Base-by-base conservation (phyloP, 345 rosid genomes). In the Aurinia saxatilis region DNA sequence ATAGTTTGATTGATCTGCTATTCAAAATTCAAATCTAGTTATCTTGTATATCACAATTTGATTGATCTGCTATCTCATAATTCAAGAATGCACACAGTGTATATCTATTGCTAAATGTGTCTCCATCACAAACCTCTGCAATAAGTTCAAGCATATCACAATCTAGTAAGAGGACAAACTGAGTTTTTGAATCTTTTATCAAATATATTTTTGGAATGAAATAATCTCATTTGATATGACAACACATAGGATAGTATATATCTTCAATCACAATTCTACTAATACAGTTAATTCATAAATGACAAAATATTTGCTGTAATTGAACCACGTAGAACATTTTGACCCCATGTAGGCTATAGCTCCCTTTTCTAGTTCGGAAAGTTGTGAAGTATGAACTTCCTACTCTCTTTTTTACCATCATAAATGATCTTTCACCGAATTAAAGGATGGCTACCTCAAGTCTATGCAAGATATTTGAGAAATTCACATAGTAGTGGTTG, bases 201-300 rank as follows among this genome's bases (percentile, higher is more conserved):
- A 44, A 27, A 61, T 68, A 50, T 60, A 50, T 35, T 6, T 17
- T 3, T 51, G 48, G 60, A 60, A 68, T 51, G 54, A 68, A 47
- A 41, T 50, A 53, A 45, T 60, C 50, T 53, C 54, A 36, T 46
- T 45, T 53, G 73, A 69, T 61, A 69, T 53, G 73, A 69, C 73
- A 69, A 69, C 63, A 61, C 73, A 61, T 37, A 44, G 27, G 63
- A 23, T 60, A 40, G 61, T 45, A 4, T 21, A 21, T 21, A 53
- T 61, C 68, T 61, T 29, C 50, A 36, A 53, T n/a, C 73, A 41
- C 25, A 31, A 45, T 36, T 53, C 30, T 14, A 18, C 48, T 45
- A 42, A 9, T 51, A 42, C n/a, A 14, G 38, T 62, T 29, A 4
- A 38, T 25, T 55, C 39, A 67, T 33, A 31, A 1, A 33, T 55